These are phyloP conservation scores for Melanomma pulvis-pyrius DNA, from an alignment of 495 filamentous ascomycete genomes.

Conservation along the genomic window DNA sequence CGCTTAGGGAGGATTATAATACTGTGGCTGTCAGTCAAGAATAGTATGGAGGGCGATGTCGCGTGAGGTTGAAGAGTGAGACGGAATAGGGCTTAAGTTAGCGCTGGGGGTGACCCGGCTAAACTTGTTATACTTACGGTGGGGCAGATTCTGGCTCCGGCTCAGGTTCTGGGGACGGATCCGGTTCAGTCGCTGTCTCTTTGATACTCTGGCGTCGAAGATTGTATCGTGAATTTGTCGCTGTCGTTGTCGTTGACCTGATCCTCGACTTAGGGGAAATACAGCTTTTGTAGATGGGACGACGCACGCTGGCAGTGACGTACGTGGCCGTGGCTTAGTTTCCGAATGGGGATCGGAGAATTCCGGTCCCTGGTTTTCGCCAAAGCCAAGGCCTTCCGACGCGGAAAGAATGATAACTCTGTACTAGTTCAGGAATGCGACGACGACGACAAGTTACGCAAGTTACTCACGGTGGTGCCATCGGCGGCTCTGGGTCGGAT, in stretches of 20 bases:
- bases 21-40: neutral
- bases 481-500: conserved; percentile 1
- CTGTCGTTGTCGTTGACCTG: neutral
- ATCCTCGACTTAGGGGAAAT: neutral
- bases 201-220: neutral
- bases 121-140: neutral
- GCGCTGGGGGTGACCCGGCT: neutral
- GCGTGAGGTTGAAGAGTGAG: neutral
- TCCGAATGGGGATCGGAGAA: neutral
- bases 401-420: neutral
- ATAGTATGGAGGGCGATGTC: neutral
- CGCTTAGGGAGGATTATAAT: neutral
- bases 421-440: neutral
- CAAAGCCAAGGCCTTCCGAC: neutral
- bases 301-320: conserved; percentile 2
- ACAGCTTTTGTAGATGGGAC: neutral
- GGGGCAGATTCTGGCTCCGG: conserved; percentile 4
- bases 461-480: conserved; percentile 1
- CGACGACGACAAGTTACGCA: neutral
- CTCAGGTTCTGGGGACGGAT: neutral
- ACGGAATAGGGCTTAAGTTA: neutral
- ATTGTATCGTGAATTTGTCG: conserved; percentile 1
- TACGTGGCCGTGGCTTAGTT: neutral
- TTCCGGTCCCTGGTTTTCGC: neutral
- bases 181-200: neutral